These are phyloP conservation scores for Thamnidium elegans DNA, from an alignment of 192 early-diverging fungal species.

Conservation along the genomic window DNA sequence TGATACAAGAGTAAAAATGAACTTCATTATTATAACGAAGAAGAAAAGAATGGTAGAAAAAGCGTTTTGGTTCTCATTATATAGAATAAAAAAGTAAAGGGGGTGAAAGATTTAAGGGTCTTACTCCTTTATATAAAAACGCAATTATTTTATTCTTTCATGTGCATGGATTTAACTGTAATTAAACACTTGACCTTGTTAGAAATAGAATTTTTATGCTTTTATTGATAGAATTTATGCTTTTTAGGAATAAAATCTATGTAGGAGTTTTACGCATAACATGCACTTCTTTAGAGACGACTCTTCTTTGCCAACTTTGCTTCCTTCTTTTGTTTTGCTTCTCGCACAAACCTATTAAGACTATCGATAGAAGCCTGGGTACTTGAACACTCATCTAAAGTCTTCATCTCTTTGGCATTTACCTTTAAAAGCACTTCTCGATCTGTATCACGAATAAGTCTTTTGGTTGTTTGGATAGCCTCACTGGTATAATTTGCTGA, in stretches of 20 bases:
- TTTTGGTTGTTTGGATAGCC: slow-evolving; percentile 57
- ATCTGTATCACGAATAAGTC: slow-evolving; percentile 47
- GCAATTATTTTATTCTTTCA: not conserved
- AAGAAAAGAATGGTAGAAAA: not conserved
- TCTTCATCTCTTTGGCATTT: slow-evolving; percentile 54
- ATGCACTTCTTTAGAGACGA: not conserved
- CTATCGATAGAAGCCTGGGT: slow-evolving; percentile 16
- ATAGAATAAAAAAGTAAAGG: not conserved
- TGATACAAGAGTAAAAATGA: not conserved
- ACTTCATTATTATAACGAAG: not conserved
- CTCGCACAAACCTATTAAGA: slow-evolving; percentile 21
- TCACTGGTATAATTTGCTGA: slow-evolving; percentile 48
- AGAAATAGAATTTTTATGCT: not conserved
- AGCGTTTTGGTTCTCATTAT: no score
- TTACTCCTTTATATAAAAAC: not conserved
- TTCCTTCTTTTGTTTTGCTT: not conserved
- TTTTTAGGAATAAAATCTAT: not conserved
- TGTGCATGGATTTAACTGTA: not conserved
- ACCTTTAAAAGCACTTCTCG: slow-evolving; percentile 44
- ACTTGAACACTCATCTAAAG: slow-evolving; percentile 35
- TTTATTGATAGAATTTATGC: no score
- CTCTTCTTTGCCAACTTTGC: slow-evolving; percentile 13
- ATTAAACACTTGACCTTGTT: slow-evolving; percentile 3
- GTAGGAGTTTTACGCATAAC: slow-evolving; percentile 2
- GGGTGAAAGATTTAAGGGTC: not conserved